These are phyloP conservation scores for Nannizzia gypsea DNA, from an alignment of 2,329 filamentous ascomycete species.

Conservation along the genomic window DNA sequence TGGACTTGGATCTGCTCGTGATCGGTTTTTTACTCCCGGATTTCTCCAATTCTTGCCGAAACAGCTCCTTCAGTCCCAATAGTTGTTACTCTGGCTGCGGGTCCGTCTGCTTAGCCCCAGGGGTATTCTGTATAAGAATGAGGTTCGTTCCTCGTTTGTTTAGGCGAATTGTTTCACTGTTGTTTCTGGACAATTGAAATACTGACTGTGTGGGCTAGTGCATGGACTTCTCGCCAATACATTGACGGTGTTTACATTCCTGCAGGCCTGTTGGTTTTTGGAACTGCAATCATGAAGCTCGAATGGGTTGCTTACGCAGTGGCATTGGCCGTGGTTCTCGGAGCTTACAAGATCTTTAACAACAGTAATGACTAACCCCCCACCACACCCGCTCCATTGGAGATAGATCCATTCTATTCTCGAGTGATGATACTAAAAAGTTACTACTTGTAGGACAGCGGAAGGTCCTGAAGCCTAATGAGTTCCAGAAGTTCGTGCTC, in stretches of 20 bases:
- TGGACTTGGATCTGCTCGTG: neutral
- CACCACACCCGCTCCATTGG: neutral
- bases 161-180: neutral
- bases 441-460: slow-evolving; percentile 47
- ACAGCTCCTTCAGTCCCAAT: neutral
- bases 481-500: slow-evolving; percentile 85
- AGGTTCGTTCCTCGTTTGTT: neutral
- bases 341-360: slow-evolving; percentile 58
- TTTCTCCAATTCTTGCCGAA: neutral
- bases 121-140: neutral
- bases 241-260: slow-evolving; percentile 76
- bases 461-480: slow-evolving; percentile 74
- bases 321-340: slow-evolving; percentile 52
- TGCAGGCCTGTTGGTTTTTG: slow-evolving; percentile 63
- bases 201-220: slow-evolving; percentile 8
- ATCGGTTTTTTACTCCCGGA: neutral
- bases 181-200: neutral
- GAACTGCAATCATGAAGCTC: slow-evolving; percentile 63
- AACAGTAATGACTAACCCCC: slow-evolving; percentile 46
- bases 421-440: neutral
- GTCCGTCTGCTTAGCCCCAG: neutral
- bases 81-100: neutral
- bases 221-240: slow-evolving; percentile 39
- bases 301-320: slow-evolving; percentile 65
- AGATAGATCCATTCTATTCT: neutral